Evolutionary conservation across 2,329 filamentous ascomycete genomes (phyloP).

Genomic region (Tolypocladium endophyticum): DNA sequence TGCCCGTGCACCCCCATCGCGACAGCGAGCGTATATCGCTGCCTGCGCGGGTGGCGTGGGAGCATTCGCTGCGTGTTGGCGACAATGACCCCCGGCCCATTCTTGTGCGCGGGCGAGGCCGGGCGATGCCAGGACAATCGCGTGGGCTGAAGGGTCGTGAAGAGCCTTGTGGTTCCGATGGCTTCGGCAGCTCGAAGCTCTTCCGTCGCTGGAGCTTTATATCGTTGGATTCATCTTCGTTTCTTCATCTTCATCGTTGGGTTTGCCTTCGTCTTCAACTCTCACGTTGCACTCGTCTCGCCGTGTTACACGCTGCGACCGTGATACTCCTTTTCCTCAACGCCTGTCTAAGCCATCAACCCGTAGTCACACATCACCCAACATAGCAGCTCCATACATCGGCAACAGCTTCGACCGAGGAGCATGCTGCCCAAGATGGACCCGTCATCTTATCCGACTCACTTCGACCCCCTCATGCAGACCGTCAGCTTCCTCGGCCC

Average conservation of each 20-base stretch:
- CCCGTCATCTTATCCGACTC: background rate
- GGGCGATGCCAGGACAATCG: background rate
- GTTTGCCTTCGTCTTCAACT: background rate
- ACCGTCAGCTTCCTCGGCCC: constrained; percentile 21
- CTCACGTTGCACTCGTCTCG: background rate
- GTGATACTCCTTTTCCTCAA: background rate
- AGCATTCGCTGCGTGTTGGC: background rate
- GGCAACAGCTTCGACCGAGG: background rate
- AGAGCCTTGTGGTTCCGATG: background rate
- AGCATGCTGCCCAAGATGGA: constrained; percentile 6
- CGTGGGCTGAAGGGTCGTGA: background rate
- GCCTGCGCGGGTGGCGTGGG: background rate
- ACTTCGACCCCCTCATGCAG: constrained; percentile 25
- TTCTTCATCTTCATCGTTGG: background rate
- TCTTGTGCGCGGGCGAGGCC: background rate
- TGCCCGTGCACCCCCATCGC: background rate
- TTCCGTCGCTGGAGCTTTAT: background rate
- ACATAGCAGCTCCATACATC: background rate
- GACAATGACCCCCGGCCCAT: background rate
- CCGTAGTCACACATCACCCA: background rate
- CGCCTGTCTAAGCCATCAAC: background rate
- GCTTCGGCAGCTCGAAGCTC: background rate
- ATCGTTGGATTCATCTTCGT: background rate
- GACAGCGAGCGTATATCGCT: background rate
- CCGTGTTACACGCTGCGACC: constrained; percentile 2